Evolutionary conservation across 208 protist species (phyloP), one percentile per base, ranked within the genome.

Genomic region (Giardia duodenalis): DNA sequence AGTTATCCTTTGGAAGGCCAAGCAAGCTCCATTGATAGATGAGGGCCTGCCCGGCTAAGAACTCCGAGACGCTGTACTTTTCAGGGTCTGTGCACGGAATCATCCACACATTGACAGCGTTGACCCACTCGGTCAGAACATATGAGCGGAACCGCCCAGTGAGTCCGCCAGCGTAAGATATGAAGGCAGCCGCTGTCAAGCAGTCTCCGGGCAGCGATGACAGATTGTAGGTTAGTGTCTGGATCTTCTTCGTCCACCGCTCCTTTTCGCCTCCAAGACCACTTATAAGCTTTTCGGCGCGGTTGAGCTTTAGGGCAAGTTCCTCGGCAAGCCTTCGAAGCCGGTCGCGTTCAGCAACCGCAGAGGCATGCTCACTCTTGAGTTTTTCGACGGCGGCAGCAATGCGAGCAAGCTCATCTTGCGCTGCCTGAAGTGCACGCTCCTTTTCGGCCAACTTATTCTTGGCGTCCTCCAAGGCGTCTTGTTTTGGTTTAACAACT

Each of bases 101-200:
- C 67, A 30, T n/a, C 10, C 87, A 42, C 45, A 67, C 1, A 47
- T 47, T 90, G 1, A 67, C 44, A 44, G 0, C 57, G 44, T 2
- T 10, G 67, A 86, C 47, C 97, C 97, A 98, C 44, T 92, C 94
- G 92, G 96, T 92, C 93, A 97, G 95, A 57, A 99, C 94, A 88
- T 96, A 92, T 87, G 95, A 93, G 3, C 98, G 95, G 93, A 98
- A 99, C 67, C 98, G 96, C 4, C 96, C 95, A 48, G 96, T 97
- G 93, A 99, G 99, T 87, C 97, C 96, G 57, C 98, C 98, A 92
- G 95, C 95, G 95, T 99, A 99, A 92, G 96, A 97, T 92, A 99
- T 95, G 93, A 99, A 99, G 2, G 97, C 97, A 92, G 97, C 96
- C 0, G 97, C 97, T 30, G 99, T 92, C 22, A 99, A 94, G 46